Base-by-base conservation (phyloP, 1,284 basidiomycete species). In the Lentinula novae-zelandiae region DNA sequence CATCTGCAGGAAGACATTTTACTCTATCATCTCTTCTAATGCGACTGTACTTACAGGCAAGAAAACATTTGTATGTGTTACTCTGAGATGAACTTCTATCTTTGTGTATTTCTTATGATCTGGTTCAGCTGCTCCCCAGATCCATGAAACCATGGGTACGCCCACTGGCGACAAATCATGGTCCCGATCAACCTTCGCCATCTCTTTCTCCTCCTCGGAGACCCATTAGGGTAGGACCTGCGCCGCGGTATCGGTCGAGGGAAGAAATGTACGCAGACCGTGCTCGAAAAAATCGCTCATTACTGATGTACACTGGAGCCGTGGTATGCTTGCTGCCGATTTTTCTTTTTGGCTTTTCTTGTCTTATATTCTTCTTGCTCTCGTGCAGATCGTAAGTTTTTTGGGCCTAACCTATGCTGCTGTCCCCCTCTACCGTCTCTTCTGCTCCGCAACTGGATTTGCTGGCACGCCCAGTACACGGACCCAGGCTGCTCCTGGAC, bases 371-470 rank as follows among this genome's bases (percentile, higher is more conserved):
- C 20, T 5, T 15, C 38, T 53, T 53, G 20, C 17, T 17, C 22
- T 15, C 12, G 31, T 33, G 15, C 10, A 95, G 89, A 87, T 98
- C 60, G 76, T 98, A 34, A 70, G 92, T 31, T 90, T 87, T 0
- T 75, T 93, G 1, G 96, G 96, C 6, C 81, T 91, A 42, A 93
- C 93, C 7, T 99, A 99, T 73, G 96, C 97, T 17, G 93, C 97
- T 36, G 97, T 99, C 1, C 97, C 97, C 0, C 82, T 98, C 4
- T 99, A 99, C 75, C 89, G 97, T 55, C 95, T 95, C 70, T 99
- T 99, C 78, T 99, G 97, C 73, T 91, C 95, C 1, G 94, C 95
- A 1, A 99, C 97, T 1, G 97, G 97, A 1, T 99, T 96, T 71
- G 93, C 90, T 9, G 97, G 97, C 1, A 96, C 95, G 22, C 97